Conservation (phyloP, 352 stramenopile species). For the Globisporangium lucens region DNA sequence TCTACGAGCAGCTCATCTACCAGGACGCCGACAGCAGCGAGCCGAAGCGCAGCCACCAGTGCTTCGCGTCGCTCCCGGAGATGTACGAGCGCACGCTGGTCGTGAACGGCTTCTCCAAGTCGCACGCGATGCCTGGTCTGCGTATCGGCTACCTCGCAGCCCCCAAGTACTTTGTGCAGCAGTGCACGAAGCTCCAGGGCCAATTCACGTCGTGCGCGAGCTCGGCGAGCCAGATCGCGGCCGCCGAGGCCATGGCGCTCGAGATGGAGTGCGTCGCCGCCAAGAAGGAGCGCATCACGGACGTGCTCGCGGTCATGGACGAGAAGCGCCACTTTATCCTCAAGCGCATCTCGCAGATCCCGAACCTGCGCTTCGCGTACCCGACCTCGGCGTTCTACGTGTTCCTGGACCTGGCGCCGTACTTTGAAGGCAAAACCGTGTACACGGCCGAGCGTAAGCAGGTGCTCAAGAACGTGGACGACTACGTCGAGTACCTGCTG, state of each 20-base stretch:
- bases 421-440: constrained; percentile 65
- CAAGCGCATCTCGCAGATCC: constrained; percentile 77
- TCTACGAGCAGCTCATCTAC: constrained; percentile 96
- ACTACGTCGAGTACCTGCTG: constrained; percentile 92
- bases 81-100: constrained; percentile 93
- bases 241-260: constrained; percentile 86
- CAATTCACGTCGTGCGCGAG: constrained; percentile 95
- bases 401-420: constrained; percentile 88
- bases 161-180: constrained; percentile 77
- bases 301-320: constrained; percentile 52
- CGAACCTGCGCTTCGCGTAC: constrained; percentile 76
- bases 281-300: constrained; percentile 50
- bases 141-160: constrained; percentile 91
- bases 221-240: constrained; percentile 90
- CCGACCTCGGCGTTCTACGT: constrained; percentile 96
- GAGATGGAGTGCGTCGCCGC: constrained; percentile 63
- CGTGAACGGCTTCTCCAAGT: constrained; percentile 97
- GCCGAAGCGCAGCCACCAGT: constrained; percentile 55
- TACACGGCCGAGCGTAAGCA: constrained; percentile 26
- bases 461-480: constrained; percentile 40
- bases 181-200: constrained; percentile 91
- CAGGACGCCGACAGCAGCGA: constrained; percentile 35
- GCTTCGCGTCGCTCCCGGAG: constrained; percentile 62
- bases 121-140: constrained; percentile 95
- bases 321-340: constrained; percentile 92